phyloP scores from a whole-genome alignment of 225 moss, liverwort and hornwort species.

The Rhytidiadelphus loreus region DNA sequence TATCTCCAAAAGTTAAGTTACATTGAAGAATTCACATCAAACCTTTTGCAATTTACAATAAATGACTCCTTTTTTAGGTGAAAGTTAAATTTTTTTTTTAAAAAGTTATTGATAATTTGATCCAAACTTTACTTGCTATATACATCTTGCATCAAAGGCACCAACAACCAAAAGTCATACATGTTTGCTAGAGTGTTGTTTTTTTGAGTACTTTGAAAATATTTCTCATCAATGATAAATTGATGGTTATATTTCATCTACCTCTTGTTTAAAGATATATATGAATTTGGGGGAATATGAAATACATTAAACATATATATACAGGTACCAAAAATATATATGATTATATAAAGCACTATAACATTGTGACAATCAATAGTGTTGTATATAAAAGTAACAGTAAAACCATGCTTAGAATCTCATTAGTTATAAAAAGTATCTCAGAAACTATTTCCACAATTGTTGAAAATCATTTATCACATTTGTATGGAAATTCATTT shows the following conservation, averaged over 20 bases:
- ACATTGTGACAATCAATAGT: not conserved
- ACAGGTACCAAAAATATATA: not conserved
- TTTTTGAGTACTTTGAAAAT: not conserved
- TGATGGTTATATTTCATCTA: not conserved
- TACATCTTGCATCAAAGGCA: not conserved
- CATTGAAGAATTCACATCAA: too few relatives aligned
- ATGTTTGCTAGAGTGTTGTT: not conserved
- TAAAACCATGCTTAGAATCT: not conserved
- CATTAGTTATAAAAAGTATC: not conserved
- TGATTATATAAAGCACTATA: not conserved
- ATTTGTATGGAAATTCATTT: not conserved
- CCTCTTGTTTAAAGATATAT: not conserved
- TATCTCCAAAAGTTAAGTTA: too few relatives aligned
- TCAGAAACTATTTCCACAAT: not conserved
- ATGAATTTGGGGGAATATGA: not conserved
- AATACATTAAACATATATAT: not conserved
- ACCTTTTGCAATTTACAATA: too few relatives aligned
- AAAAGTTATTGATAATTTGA: not conserved
- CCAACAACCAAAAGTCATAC: not conserved
- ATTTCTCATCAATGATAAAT: not conserved
- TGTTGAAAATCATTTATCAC: fast-evolving
- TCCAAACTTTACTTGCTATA: not conserved
- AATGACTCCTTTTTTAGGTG: not conserved
- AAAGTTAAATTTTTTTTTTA: too few relatives aligned
- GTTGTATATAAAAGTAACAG: not conserved